A percentile compares a stretch with the other conserved stretches of the same genome.
Conservation (phyloP, 225 moss, liverwort and hornwort genomes). For the Antitrichia curtipendula region DNA sequence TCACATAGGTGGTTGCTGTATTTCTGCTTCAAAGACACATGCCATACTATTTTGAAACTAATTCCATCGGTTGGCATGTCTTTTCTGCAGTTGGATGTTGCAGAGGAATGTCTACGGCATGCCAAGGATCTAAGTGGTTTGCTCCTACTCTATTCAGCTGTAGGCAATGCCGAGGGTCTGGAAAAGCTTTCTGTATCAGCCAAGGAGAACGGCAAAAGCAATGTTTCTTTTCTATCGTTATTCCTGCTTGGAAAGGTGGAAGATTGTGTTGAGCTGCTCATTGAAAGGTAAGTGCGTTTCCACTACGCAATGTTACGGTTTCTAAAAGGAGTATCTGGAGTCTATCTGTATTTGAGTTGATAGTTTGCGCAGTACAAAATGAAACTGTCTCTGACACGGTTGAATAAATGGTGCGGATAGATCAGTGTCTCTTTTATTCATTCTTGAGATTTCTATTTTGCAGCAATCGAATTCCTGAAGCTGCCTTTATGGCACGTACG, state of each 20-base stretch:
- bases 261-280: constrained; percentile 67
- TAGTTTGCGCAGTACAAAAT: neutral
- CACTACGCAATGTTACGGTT: neutral
- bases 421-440: neutral
- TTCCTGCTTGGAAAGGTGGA: constrained; percentile 81
- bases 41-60: neutral
- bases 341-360: neutral
- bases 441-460: neutral
- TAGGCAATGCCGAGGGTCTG: constrained; percentile 65
- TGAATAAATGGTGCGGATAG: neutral
- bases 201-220: constrained; percentile 75
- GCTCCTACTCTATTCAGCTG: constrained; percentile 66
- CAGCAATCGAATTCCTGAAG: constrained; percentile 97
- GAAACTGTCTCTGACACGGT: neutral
- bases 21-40: neutral
- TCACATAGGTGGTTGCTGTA: neutral
- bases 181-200: constrained; percentile 48
- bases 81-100: constrained; percentile 65
- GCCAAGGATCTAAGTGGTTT: constrained; percentile 83
- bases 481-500: constrained; percentile 84
- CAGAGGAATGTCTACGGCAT: constrained; percentile 73
- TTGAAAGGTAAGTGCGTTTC: constrained; percentile 47
- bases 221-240: constrained; percentile 74
- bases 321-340: neutral
- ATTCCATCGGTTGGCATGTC: neutral